Conservation (phyloP, 1,284 basidiomycete species). For the Ustilago trichophora region DNA sequence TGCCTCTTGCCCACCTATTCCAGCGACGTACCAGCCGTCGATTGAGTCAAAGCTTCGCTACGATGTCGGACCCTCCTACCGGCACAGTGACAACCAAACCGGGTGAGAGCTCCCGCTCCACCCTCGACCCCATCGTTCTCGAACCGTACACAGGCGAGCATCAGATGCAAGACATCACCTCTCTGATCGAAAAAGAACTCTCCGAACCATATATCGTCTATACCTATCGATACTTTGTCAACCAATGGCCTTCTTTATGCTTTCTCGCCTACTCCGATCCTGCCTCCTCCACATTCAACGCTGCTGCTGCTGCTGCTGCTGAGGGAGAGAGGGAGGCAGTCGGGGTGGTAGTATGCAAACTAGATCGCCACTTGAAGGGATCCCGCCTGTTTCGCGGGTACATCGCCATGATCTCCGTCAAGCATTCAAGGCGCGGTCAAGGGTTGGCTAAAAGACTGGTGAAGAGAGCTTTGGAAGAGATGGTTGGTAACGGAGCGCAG, state of each 20-base stretch:
- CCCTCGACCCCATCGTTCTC: slow-evolving; percentile 72
- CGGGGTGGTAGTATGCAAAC: slow-evolving; percentile 94
- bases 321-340: slow-evolving; percentile 82
- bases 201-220: slow-evolving; percentile 95
- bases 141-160: slow-evolving; percentile 78
- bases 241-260: slow-evolving; percentile 93
- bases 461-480: slow-evolving; percentile 77
- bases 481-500: slow-evolving; percentile 81
- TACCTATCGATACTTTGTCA: slow-evolving; percentile 75
- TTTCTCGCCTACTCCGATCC: slow-evolving; percentile 77
- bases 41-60: no score
- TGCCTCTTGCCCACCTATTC: no score
- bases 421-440: slow-evolving; percentile 65
- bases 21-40: no score
- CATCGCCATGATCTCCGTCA: slow-evolving; percentile 85
- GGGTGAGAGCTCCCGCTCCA: no score
- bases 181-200: slow-evolving; percentile 66
- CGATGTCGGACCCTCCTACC: no score
- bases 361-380: slow-evolving; percentile 77
- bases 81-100: no score
- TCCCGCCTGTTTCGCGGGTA: slow-evolving; percentile 82
- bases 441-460: slow-evolving; percentile 69
- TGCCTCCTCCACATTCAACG: no score
- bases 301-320: slow-evolving; percentile 62
- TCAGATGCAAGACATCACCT: slow-evolving; percentile 58